Conservation (phyloP, 352 stramenopile genomes). For the Phytophthora melonis region DNA sequence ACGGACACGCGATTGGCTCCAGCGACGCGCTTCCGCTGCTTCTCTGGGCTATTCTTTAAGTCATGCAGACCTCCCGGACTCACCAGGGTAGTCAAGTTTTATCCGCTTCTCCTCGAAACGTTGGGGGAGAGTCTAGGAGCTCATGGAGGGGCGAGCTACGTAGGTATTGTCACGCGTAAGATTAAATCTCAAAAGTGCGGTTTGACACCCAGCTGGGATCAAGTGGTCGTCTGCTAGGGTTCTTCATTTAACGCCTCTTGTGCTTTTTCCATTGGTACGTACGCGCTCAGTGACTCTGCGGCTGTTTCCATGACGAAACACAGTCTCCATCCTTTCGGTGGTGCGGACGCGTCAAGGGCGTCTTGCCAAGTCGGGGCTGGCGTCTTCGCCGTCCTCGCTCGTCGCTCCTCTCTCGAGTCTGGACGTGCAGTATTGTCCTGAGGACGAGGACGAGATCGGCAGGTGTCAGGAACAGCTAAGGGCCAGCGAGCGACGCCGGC, state of each 20-base stretch:
- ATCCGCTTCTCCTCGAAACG: neutral
- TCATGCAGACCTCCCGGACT: neutral
- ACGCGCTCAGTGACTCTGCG: neutral
- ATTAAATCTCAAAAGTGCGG: neutral
- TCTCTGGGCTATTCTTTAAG: neutral
- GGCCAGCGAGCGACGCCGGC: neutral
- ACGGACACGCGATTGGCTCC: conserved; percentile 12
- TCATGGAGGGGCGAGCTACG: no score
- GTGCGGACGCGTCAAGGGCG: neutral
- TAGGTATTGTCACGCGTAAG: neutral
- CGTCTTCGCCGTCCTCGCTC: neutral
- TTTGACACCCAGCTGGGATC: conserved; percentile 1
- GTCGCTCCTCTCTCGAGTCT: neutral
- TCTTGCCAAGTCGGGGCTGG: neutral
- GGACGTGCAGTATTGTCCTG: neutral
- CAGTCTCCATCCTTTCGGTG: conserved; percentile 1
- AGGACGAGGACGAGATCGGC: conserved; percentile 5
- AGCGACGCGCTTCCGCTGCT: neutral
- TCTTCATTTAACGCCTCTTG: neutral
- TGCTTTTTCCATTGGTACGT: neutral
- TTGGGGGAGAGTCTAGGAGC: no score
- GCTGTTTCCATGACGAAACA: conserved; percentile 6
- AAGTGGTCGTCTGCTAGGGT: neutral
- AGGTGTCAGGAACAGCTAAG: neutral
- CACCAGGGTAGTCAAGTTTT: neutral